Base-by-base conservation (phyloP, 2,329 filamentous ascomycete genomes). In the Ophiostoma australiae region DNA sequence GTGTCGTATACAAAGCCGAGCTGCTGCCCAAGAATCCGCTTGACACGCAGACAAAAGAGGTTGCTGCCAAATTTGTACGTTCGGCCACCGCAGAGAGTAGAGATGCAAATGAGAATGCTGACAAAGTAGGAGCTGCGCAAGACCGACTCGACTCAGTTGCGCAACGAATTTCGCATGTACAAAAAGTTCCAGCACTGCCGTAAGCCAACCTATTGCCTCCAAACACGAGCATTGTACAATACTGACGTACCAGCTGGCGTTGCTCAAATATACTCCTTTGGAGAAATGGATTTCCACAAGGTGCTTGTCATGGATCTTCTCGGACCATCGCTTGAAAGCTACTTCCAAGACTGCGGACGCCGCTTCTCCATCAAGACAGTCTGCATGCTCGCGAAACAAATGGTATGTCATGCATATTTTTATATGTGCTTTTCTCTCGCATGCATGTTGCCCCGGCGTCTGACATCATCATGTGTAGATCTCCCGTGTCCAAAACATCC, bases 401-500 rank as follows among this genome's bases (percentile, higher is more conserved):
- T 75, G 74, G 74, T 75, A 5, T 48, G 71, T 67, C 13, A 10
- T 23, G 8, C n/a, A 5, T n/a, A 33, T 66, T 48, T 20, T 17
- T 7, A 4, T 11, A 4, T 15, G 11, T 7, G n/a, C 48, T 6
- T 20, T 11, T 13, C n/a, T n/a, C n/a, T n/a, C n/a, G n/a, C n/a
- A n/a, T n/a, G n/a, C n/a, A n/a, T n/a, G n/a, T n/a, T 31, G 27
- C 27, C 27, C 27, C 5, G 44, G 44, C 17, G 17, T 48, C 44
- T 48, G 63, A 5, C 63, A 67, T 48, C 7, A 48, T 20, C 13
- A 58, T 48, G 1, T 48, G 17, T 76, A 93, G 90, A 86, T 97
- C 69, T 97, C 94, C 52, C 89, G 95, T 74, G 94, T 99, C 31
- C 94, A 90, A 80, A 88, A 86, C 0, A 97, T 99, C 75, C 94